Evolutionary conservation across 306 rosid genomes (phyloP).

Genomic region (Neltuma alba): DNA sequence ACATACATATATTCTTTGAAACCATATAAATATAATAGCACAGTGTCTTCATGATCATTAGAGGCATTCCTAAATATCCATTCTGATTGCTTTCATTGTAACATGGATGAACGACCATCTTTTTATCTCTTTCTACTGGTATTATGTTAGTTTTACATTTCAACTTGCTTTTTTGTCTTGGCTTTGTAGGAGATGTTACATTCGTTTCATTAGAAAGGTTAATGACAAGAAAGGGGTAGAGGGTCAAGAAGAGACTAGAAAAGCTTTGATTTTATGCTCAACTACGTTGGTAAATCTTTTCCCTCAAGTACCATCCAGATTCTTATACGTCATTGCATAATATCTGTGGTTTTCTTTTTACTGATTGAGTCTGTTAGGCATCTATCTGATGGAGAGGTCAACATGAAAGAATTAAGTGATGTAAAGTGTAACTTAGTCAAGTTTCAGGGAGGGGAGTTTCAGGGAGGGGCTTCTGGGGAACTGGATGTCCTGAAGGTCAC

Average conservation of each 20-base stretch:
- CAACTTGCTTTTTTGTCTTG: slow-evolving; percentile 33
- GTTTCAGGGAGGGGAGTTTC: too few relatives aligned
- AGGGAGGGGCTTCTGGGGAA: background rate
- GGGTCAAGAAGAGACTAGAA: slow-evolving; percentile 98
- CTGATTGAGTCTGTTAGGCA: slow-evolving; percentile 6
- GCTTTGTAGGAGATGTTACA: slow-evolving; percentile 82
- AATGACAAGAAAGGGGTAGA: slow-evolving; percentile 87
- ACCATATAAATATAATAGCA: background rate
- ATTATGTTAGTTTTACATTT: slow-evolving; percentile 11
- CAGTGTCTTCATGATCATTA: slow-evolving; percentile 1
- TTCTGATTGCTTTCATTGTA: slow-evolving; percentile 24
- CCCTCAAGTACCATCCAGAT: slow-evolving; percentile 17
- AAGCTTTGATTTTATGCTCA: slow-evolving; percentile 97
- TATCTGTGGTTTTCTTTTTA: slow-evolving; percentile 21
- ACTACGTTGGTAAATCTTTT: slow-evolving; percentile 73
- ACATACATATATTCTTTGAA: background rate
- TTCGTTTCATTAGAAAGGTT: slow-evolving; percentile 84
- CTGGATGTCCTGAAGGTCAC: slow-evolving; percentile 13
- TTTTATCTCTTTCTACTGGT: slow-evolving; percentile 8
- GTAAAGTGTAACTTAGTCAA: background rate
- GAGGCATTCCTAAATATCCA: background rate
- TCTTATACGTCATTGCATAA: slow-evolving; percentile 9
- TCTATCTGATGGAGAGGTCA: slow-evolving; percentile 16
- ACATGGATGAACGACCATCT: slow-evolving; percentile 17
- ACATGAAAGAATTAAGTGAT: background rate